Evolutionary conservation across 2,329 filamentous ascomycete species (phyloP).

Genomic region (Diaporthe destruens): DNA sequence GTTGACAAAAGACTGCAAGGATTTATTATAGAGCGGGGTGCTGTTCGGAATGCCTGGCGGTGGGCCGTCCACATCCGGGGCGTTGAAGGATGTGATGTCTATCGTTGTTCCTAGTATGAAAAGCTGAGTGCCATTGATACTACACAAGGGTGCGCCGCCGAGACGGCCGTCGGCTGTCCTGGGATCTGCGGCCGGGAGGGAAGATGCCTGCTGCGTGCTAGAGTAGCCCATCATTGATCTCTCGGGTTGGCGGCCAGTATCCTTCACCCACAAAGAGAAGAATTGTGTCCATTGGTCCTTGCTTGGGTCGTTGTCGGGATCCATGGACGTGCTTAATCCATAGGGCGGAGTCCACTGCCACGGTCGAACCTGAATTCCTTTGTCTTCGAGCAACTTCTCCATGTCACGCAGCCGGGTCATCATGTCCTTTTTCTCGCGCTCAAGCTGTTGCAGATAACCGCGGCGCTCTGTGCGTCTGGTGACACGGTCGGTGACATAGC

Average conservation of each 20-base stretch:
- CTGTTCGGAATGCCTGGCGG: conserved; percentile 55
- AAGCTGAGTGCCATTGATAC: conserved; percentile 81
- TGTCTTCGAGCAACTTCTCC: conserved; percentile 72
- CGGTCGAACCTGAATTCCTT: conserved; percentile 71
- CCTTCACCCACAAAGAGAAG: conserved; percentile 53
- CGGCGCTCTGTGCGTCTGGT: conserved; percentile 83
- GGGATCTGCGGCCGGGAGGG: conserved; percentile 44
- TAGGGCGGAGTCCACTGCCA: conserved; percentile 54
- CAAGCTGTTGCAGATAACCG: conserved; percentile 82
- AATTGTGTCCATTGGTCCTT: conserved; percentile 54
- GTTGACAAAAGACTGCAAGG: conserved; percentile 76
- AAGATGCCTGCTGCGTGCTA: conserved; percentile 13
- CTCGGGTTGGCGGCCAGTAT: conserved; percentile 50
- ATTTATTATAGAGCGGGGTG: conserved; percentile 75
- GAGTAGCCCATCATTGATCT: conserved; percentile 39
- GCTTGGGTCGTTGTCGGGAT: conserved; percentile 47
- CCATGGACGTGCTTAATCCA: conserved; percentile 46
- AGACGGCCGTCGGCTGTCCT: conserved; percentile 73
- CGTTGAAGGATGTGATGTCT: conserved; percentile 80
- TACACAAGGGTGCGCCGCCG: conserved; percentile 76
- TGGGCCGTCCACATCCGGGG: conserved; percentile 74
- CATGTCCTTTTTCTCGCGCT: conserved; percentile 78
- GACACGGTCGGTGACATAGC: conserved; percentile 88
- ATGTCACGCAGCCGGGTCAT: conserved; percentile 75
- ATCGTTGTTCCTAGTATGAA: conserved; percentile 84